phyloP scores from a whole-genome alignment of 2,329 filamentous ascomycete genomes.

The Penicillium sp. region DNA sequence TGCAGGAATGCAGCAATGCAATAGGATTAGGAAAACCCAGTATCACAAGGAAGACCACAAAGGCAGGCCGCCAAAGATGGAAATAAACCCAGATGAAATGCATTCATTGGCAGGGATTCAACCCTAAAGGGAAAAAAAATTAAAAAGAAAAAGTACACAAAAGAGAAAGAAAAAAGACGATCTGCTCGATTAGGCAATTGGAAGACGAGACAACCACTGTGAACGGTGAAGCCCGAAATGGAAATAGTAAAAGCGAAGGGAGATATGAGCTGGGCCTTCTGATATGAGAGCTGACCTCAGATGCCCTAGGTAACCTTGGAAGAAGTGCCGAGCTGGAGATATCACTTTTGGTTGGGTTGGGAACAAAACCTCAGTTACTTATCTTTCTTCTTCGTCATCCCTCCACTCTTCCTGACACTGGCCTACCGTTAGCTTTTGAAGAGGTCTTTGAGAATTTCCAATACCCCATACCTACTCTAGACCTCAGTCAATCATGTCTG shows the following conservation, averaged over 20 bases:
- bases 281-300: background rate
- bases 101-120: background rate
- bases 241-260: constrained; percentile 2
- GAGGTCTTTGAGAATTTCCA: no score
- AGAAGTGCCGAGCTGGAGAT: background rate
- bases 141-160: background rate
- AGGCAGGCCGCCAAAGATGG: background rate
- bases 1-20: background rate
- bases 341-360: constrained; percentile 17
- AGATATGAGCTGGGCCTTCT: background rate
- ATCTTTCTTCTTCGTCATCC: background rate
- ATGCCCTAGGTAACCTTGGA: background rate
- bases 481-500: constrained; percentile 17
- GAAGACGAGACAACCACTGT: background rate
- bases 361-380: constrained; percentile 12
- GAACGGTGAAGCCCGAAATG: constrained; percentile 1
- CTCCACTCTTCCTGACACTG: background rate
- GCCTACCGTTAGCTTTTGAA: no score
- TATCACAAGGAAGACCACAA: background rate
- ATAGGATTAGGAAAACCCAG: background rate
- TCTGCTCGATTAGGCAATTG: background rate
- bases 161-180: background rate
- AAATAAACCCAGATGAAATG: constrained; percentile 9
- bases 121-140: background rate
- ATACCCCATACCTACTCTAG: background rate